These are phyloP conservation scores for Coemansia sp. DNA, from an alignment of 192 early-diverging fungal genomes.

Conservation along the genomic window DNA sequence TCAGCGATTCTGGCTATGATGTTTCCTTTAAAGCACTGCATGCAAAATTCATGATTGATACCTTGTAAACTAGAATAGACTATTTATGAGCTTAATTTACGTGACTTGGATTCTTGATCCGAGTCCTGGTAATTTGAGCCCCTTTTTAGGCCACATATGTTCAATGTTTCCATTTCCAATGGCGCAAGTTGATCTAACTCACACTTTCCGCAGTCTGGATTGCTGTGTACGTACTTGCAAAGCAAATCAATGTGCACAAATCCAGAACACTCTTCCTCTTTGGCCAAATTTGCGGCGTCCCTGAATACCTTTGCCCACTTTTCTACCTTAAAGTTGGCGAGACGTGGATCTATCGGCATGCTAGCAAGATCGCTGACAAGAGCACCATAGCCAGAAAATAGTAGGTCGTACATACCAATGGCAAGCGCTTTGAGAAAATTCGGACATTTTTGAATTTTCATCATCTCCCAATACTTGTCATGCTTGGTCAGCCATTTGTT, in stretches of 20 bases:
- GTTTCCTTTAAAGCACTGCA: too few relatives aligned
- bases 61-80: too few relatives aligned
- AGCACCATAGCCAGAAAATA: background rate
- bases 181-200: too few relatives aligned
- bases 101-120: too few relatives aligned
- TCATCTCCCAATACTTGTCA: background rate
- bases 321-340: background rate
- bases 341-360: background rate
- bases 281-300: background rate
- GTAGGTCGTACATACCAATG: slow-evolving; percentile 4
- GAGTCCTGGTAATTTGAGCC: too few relatives aligned
- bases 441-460: background rate
- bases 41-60: too few relatives aligned
- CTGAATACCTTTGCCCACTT: background rate
- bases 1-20: too few relatives aligned
- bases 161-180: too few relatives aligned
- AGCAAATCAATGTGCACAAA: background rate
- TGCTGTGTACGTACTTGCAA: background rate
- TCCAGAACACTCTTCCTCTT: background rate
- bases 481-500: background rate
- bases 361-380: background rate
- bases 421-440: background rate
- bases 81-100: too few relatives aligned
- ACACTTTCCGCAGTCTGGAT: background rate
- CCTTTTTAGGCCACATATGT: too few relatives aligned